Conservation (phyloP, 441 rosid species). For the Gossypium trilobum region DNA sequence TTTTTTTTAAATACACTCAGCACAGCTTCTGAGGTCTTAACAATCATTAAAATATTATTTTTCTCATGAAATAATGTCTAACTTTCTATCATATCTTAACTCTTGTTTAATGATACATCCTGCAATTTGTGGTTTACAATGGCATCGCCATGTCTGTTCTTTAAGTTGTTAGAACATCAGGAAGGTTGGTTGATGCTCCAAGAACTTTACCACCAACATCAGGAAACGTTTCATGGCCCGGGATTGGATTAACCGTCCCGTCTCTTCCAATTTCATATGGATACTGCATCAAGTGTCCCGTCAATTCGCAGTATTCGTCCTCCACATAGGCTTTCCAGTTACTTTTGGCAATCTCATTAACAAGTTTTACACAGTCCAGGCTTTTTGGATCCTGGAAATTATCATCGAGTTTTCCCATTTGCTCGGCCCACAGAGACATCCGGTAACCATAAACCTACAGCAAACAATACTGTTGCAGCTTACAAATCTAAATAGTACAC, state of each 20-base stretch:
- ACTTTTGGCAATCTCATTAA: slow-evolving; percentile 25
- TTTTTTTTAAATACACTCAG: background rate
- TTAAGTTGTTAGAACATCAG: slow-evolving; percentile 45
- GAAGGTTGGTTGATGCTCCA: slow-evolving; percentile 49
- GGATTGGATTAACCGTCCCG: slow-evolving; percentile 31
- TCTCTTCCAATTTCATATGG: slow-evolving; percentile 32
- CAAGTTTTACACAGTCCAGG: slow-evolving; percentile 31
- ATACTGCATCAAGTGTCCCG: slow-evolving; percentile 56
- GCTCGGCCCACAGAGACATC: slow-evolving; percentile 56
- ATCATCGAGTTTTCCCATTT: slow-evolving; percentile 36
- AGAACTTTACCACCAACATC: slow-evolving; percentile 60
- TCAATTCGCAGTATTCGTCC: slow-evolving; percentile 37
- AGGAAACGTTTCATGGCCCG: slow-evolving; percentile 41
- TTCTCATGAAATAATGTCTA: background rate
- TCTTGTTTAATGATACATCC: background rate
- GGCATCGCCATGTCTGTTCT: background rate
- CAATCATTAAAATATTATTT: background rate
- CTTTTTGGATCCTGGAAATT: slow-evolving; percentile 29
- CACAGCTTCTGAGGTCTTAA: background rate
- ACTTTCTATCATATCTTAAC: background rate
- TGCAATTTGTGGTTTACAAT: background rate
- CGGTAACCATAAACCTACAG: slow-evolving; percentile 47
- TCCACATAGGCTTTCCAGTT: slow-evolving; percentile 42
- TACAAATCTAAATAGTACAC: background rate
- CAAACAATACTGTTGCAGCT: background rate